Evolutionary conservation across 2,329 filamentous ascomycete genomes (phyloP), one percentile per base, ranked within the genome.

Genomic region (Thelonectria discophora): DNA sequence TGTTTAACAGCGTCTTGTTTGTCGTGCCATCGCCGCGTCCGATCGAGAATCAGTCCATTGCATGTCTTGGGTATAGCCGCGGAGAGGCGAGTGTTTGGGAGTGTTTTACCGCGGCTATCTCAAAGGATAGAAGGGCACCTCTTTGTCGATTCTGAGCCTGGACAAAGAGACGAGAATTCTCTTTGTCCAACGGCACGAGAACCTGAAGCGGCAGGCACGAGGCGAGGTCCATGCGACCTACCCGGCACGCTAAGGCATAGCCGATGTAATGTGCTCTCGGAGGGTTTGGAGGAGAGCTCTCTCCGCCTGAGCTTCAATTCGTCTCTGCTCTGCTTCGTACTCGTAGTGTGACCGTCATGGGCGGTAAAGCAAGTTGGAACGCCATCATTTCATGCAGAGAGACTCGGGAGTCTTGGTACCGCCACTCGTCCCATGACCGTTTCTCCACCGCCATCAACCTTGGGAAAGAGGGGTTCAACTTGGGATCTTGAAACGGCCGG

Each of bases 11-110:
- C 27, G 27, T 8, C 13, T 39, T 46, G 40, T 40, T 47, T 55
- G 24, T 32, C 45, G n/a, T 45, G 55, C 27, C 39, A 20, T 57
- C 46, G 55, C 55, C 55, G 46, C 51, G 46, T 51, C 46, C 46
- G 46, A 24, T 24, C 3, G 21, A 24, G 46, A 37, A 27, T 30
- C 27, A 9, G 9, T 30, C 27, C 12, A 21, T 47, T 46, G 24
- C 42, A 21, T 24, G 27, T 42, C 27, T 37, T 27, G 17, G 17
- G 12, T 12, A 12, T 18, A 42, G 51, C 39, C 43, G 24, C 30
- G 7, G 27, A 13, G 18, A 45, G 18, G 18, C 15, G 11, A 5
- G 50, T 5, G 21, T 24, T 24, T 3, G 21, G n/a, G 32, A 30
- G 40, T 17, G 21, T 9, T 21, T 2, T 2, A 24, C 21, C 8